These are phyloP conservation scores for Pseudocercospora macadamiae DNA, from an alignment of 2,329 filamentous ascomycete genomes.

Conservation along the genomic window DNA sequence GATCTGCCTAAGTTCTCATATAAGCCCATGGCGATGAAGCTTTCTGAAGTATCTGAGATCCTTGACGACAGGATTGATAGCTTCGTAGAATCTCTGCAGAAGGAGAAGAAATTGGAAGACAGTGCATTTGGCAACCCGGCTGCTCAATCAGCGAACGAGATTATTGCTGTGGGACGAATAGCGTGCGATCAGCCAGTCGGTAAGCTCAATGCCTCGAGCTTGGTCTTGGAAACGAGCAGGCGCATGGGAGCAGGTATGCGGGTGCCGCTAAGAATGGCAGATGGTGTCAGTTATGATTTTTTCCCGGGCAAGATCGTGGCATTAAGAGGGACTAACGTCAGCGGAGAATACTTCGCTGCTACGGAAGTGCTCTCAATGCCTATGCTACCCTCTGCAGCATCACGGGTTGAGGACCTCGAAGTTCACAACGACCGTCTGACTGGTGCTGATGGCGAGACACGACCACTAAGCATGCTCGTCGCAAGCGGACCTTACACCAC, in stretches of 20 bases:
- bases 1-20: conserved; percentile 91
- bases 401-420: conserved; percentile 66
- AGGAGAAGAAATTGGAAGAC: conserved; percentile 75
- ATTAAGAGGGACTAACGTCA: conserved; percentile 81
- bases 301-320: conserved; percentile 96
- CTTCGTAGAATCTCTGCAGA: conserved; percentile 73
- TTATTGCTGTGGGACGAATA: conserved; percentile 89
- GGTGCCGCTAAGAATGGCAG: conserved; percentile 72
- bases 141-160: conserved; percentile 78
- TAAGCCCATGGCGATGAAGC: conserved; percentile 91
- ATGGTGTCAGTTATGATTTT: conserved; percentile 74
- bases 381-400: conserved; percentile 73
- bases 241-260: conserved; percentile 80
- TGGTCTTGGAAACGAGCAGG: conserved; percentile 86
- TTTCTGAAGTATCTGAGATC: conserved; percentile 88
- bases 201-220: conserved; percentile 79
- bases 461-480: conserved; percentile 75
- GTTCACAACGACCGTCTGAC: conserved; percentile 70
- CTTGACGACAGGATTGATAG: conserved; percentile 95
- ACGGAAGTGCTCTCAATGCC: conserved; percentile 76
- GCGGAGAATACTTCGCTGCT: conserved; percentile 80
- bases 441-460: conserved; percentile 60
- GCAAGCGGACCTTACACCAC: conserved; percentile 89
- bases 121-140: conserved; percentile 85
- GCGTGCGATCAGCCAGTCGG: conserved; percentile 86